These are phyloP conservation scores for Piper betle DNA, from an alignment of 164 flowering plant species.

Conservation along the genomic window DNA sequence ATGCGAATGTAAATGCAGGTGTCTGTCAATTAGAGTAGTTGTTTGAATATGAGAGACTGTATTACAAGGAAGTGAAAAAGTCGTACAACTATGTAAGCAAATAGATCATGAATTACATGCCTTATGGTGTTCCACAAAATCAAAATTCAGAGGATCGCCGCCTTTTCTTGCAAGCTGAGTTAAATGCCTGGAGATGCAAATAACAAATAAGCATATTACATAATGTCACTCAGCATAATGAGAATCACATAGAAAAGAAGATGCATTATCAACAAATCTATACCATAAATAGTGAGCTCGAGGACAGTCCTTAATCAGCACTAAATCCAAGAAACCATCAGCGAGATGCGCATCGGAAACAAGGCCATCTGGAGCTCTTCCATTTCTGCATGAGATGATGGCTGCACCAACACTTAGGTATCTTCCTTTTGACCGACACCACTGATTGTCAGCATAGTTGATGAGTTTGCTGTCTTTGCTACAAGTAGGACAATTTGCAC, in stretches of 20 bases:
- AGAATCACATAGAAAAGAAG: not conserved
- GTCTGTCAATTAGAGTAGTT: constrained; percentile 33
- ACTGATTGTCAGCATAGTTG: constrained; percentile 23
- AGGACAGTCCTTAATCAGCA: constrained; percentile 77
- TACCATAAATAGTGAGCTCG: constrained; percentile 72
- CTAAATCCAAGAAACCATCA: constrained; percentile 80
- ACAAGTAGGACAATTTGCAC: constrained; percentile 46
- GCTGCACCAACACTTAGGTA: constrained; percentile 93
- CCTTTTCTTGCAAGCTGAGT: constrained; percentile 71
- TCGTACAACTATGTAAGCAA: no score
- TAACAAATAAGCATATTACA: not conserved
- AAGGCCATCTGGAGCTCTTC: constrained; percentile 91
- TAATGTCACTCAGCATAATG: not conserved
- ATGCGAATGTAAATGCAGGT: constrained; percentile 68
- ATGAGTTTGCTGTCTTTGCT: constrained; percentile 11
- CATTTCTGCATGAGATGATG: constrained; percentile 78
- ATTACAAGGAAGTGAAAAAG: no score
- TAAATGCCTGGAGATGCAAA: constrained; percentile 61
- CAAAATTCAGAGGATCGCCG: constrained; percentile 60
- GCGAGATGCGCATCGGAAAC: constrained; percentile 96
- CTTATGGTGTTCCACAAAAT: constrained; percentile 90
- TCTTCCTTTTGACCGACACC: constrained; percentile 59
- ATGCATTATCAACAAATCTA: not conserved
- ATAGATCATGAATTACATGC: constrained; percentile 19
- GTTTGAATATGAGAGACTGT: not conserved